Base-by-base conservation (phyloP, 202 grass and related monocot genomes). In the Brachypodium distachyon region DNA sequence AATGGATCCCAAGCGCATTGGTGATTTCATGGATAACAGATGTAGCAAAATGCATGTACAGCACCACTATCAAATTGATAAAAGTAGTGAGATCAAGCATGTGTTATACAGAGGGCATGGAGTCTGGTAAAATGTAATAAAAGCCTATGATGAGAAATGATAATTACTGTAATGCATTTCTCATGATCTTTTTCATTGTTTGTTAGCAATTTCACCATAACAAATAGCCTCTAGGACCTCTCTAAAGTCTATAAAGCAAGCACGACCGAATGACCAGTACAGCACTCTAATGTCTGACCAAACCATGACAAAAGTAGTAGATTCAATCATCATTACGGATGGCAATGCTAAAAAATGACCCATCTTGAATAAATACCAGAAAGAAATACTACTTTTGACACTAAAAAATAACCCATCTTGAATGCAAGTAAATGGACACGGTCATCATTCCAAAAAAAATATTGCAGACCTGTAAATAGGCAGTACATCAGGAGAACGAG, bases 1-100 rank as follows among this genome's bases (percentile, higher is more conserved):
- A 98, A 29, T 85, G 91, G 53, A 98, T 98, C 73, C 91, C 96
- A 56, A 98, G 91, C 0, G 91, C 96, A 26, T 92, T 92, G 29
- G 92, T 95, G 41, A 98, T 98, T 86, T 98, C 96, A 82, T 92
- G 86, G 81, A 98, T 92, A 69, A 98, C 96, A 4, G 95, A 98
- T 21, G 95, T 98, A 57, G 91, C 96, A 83, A 98, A 98, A 87
- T 98, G 82, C 70, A 98, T 77, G 85, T 98, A 95, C 58, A 98
- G 49, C 16, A 77, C 91, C 74, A 95, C 96, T 98, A 80, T 74
- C 73, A 62, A 79, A 75, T 79, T 53, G 5, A 83, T 63, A 14
- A 61, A 76, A 73, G 32, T 12, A 52, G 16, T 78, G 31, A 73
- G 57, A 67, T 51, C 6, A 42, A 38, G 36, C 6, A 66, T 39